Evolutionary conservation across 148 eudicot species (phyloP).

Genomic region (Spergularia marina): DNA sequence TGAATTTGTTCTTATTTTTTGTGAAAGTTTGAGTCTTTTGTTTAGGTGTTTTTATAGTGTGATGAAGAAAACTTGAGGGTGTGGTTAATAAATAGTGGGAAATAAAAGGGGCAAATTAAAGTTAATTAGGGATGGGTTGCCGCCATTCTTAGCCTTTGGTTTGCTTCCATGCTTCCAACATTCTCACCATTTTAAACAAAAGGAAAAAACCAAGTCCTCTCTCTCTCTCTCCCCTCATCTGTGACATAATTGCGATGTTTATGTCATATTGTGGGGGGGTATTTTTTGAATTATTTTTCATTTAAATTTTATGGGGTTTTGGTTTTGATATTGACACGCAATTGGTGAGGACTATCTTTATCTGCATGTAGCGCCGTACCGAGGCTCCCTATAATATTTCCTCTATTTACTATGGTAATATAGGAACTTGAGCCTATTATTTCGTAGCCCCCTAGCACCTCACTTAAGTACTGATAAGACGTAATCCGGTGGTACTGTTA

Average conservation of each 20-base stretch:
- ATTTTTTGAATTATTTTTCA: background rate
- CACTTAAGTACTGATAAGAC: too few species aligned
- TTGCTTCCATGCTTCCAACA: slow-evolving; percentile 84
- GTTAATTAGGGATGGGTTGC: slow-evolving; percentile 31
- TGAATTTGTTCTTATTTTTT: background rate
- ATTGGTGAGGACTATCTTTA: slow-evolving; percentile 11
- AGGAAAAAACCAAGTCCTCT: slow-evolving; percentile 6
- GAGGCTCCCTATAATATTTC: slow-evolving; percentile 2
- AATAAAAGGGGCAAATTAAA: background rate
- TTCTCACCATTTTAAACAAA: slow-evolving; percentile 41
- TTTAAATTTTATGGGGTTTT: background rate
- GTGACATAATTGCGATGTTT: slow-evolving; percentile 23
- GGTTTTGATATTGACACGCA: slow-evolving; percentile 5
- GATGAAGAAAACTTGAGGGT: background rate
- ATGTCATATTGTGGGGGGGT: slow-evolving; percentile 18
- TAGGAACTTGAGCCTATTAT: slow-evolving; percentile 29
- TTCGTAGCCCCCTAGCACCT: background rate
- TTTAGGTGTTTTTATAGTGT: background rate
- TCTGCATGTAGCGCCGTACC: slow-evolving; percentile 29
- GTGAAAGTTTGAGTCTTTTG: background rate
- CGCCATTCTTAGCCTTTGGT: slow-evolving; percentile 46
- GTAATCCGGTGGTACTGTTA: too few species aligned
- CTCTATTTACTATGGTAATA: background rate
- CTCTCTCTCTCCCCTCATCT: background rate
- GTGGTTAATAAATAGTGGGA: slow-evolving; percentile 22